Conservation (phyloP, 2,329 filamentous ascomycete genomes). For the Cytospora chrysosperma region DNA sequence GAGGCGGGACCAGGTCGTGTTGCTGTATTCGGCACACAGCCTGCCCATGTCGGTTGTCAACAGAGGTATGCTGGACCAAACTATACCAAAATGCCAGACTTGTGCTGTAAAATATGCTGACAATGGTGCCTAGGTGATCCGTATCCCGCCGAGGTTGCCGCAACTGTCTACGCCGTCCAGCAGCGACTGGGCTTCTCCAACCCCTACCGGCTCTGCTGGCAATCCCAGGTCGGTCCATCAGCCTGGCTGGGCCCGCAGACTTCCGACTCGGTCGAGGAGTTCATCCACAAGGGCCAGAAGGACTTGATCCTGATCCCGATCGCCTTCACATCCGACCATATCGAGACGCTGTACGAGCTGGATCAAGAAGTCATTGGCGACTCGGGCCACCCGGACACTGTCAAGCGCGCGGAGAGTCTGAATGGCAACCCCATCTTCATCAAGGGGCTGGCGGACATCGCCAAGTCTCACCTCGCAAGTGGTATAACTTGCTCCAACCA, state of each 20-base stretch:
- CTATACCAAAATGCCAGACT: neutral
- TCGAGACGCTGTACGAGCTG: constrained; percentile 92
- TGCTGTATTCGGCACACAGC: constrained; percentile 94
- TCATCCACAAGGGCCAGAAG: constrained; percentile 86
- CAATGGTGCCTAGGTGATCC: constrained; percentile 65
- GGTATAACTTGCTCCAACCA: constrained; percentile 71
- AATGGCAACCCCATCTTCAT: constrained; percentile 94
- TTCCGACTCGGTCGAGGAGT: constrained; percentile 79
- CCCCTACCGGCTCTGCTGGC: constrained; percentile 93
- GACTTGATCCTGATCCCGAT: constrained; percentile 92
- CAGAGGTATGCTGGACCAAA: constrained; percentile 55
- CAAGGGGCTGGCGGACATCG: constrained; percentile 81
- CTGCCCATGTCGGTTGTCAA: constrained; percentile 98
- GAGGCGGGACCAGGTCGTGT: constrained; percentile 72
- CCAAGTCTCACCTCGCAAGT: constrained; percentile 72
- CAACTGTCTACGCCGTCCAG: constrained; percentile 97
- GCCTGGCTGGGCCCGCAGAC: constrained; percentile 97
- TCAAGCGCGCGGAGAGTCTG: constrained; percentile 88
- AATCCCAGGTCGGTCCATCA: constrained; percentile 93
- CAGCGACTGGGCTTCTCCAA: constrained; percentile 82
- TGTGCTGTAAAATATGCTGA: constrained; percentile 32
- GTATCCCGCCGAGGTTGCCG: constrained; percentile 92
- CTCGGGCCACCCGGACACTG: constrained; percentile 70
- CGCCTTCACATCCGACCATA: constrained; percentile 98
- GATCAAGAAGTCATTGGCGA: constrained; percentile 95